Evolutionary conservation across 352 stramenopile genomes (phyloP).

Genomic region (Pythium coloratum): DNA sequence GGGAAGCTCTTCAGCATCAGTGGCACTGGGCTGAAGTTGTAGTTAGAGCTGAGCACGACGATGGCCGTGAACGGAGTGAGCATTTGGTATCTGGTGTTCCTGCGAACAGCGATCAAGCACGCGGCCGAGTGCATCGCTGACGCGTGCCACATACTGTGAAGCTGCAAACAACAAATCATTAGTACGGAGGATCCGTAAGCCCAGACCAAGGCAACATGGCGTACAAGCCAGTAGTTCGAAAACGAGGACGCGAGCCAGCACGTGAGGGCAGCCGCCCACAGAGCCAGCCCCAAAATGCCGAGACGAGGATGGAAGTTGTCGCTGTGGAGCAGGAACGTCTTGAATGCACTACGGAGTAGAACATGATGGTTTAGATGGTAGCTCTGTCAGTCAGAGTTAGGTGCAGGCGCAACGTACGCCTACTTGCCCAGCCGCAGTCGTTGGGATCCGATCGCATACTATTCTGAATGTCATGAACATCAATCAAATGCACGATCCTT

Average conservation of each 20-base stretch:
- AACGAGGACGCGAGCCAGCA: conserved; percentile 38
- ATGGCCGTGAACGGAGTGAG: conserved; percentile 22
- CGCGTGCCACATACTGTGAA: conserved; percentile 41
- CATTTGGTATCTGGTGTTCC: conserved; percentile 41
- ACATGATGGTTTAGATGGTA: background rate
- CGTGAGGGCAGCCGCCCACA: conserved; percentile 33
- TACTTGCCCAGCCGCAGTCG: conserved; percentile 27
- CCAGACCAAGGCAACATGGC: background rate
- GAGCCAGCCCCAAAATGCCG: conserved; percentile 27
- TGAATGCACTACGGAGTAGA: conserved; percentile 20
- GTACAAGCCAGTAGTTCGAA: conserved; percentile 41
- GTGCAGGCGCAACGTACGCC: conserved; percentile 17
- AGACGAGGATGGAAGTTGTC: conserved; percentile 41
- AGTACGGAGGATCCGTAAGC: background rate
- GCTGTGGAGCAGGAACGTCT: conserved; percentile 33
- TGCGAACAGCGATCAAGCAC: conserved; percentile 33
- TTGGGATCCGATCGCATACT: conserved; percentile 31
- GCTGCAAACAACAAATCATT: conserved; percentile 16
- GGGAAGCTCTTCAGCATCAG: conserved; percentile 2
- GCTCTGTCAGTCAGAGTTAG: background rate
- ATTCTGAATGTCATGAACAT: background rate
- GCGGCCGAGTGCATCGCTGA: conserved; percentile 34
- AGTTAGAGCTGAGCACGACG: conserved; percentile 31
- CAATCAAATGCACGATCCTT: background rate
- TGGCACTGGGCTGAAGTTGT: background rate